Conservation (phyloP, 768 basidiomycete genomes). For the Suillus paluster region DNA sequence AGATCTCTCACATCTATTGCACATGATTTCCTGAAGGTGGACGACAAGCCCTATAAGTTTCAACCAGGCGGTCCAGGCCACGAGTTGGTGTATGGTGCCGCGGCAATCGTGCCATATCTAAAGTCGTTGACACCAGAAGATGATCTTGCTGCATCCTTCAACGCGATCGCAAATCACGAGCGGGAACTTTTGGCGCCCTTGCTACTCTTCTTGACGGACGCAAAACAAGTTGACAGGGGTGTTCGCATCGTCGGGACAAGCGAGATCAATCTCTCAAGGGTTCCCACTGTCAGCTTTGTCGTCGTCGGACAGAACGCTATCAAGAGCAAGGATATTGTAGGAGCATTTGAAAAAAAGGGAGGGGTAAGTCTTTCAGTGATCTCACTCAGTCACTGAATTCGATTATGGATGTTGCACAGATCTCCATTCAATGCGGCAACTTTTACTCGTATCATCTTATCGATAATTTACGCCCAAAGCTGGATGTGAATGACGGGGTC, state of each 20-base stretch:
- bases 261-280: constrained; percentile 44
- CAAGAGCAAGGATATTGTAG: constrained; percentile 68
- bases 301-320: constrained; percentile 61
- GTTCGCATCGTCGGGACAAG: constrained; percentile 72
- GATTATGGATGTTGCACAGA: constrained; percentile 41
- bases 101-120: constrained; percentile 67
- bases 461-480: constrained; percentile 54
- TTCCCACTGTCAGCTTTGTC: constrained; percentile 75
- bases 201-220: constrained; percentile 57
- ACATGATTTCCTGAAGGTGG: constrained; percentile 69
- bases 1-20: constrained; percentile 59
- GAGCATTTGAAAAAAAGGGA: constrained; percentile 63
- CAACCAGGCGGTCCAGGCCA: constrained; percentile 79
- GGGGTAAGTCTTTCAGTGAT: constrained; percentile 49
- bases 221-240: constrained; percentile 55
- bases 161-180: constrained; percentile 65
- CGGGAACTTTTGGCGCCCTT: constrained; percentile 56
- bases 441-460: constrained; percentile 76
- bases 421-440: constrained; percentile 79
- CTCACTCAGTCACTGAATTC: neutral
- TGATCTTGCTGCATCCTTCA: constrained; percentile 55
- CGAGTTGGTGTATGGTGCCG: constrained; percentile 65
- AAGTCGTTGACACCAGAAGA: constrained; percentile 56
- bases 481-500: constrained; percentile 66
- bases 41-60: constrained; percentile 58